Base-by-base conservation (phyloP, 345 rosid genomes). In the Psidium friedrichsthalianum region DNA sequence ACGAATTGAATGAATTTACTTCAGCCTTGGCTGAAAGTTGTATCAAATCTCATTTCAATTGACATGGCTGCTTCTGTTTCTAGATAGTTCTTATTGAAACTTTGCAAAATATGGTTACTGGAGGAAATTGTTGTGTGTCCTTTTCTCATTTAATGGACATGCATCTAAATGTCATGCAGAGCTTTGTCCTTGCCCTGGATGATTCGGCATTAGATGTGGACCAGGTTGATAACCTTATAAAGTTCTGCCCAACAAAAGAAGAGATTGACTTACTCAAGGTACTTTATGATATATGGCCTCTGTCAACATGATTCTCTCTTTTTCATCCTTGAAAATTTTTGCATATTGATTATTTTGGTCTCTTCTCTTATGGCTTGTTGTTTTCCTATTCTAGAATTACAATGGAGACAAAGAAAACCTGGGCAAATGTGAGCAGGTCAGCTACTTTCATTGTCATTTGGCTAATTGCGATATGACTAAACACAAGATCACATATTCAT, bases 201-300 rank as follows among this genome's bases (percentile, higher is more conserved):
- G 98, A 97, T 83, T 93, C 96, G 47, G 93, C 92, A 56, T 88
- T 97, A 87, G 97, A 94, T 88, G 91, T 88, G 87, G 98, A 95
- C 91, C 99, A 95, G 90, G 98, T 97, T 36, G 98, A 97, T 83
- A 95, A 95, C 89, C 94, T 97, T 85, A 94, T 97, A 85, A 97
- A 95, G 89, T 94, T 95, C 89, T 94, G 94, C 88, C 99, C 98
- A 74, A 94, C 98, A 85, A 94, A 93, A 91, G 99, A 97, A 87
- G 99, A 97, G 92, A 94, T 94, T 93, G 99, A 97, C 82, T 91
- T 91, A 83, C 93, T 97, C 22, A 95, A 97, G 98, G 97, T 82
- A 36, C 78, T 36, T 69, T 69, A 36, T 82, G 84, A 82, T 82
- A 27, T 53, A 53, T 82, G 57, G 5, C 32, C 57, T 82, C 54